phyloP scores from a whole-genome alignment of 2,329 filamentous ascomycete genomes.

The Byssothecium circinans region DNA sequence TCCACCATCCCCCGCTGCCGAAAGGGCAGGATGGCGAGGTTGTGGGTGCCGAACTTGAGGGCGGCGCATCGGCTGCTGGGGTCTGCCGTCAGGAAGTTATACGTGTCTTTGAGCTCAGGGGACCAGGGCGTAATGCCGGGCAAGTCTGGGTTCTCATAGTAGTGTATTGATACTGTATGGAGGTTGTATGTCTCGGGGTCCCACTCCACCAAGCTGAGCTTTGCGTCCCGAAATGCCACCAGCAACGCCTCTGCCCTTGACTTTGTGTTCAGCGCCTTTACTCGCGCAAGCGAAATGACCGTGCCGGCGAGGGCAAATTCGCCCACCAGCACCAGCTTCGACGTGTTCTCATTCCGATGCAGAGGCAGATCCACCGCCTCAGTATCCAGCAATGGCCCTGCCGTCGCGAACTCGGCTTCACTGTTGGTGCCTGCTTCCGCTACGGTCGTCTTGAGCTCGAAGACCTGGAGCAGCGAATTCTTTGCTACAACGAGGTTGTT shows the following conservation, averaged over 20 bases:
- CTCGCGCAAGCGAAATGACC: slow-evolving; percentile 76
- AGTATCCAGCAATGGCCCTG: slow-evolving; percentile 51
- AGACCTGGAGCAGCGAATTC: slow-evolving; percentile 90
- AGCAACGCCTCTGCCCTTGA: slow-evolving; percentile 83
- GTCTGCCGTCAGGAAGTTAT: slow-evolving; percentile 83
- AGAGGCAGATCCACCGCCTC: slow-evolving; percentile 46
- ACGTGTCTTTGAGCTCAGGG: slow-evolving; percentile 70
- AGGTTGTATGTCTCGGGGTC: slow-evolving; percentile 77
- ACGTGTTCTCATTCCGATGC: slow-evolving; percentile 66
- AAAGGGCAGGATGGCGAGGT: slow-evolving; percentile 92
- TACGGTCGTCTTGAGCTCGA: slow-evolving; percentile 66
- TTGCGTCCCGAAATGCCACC: slow-evolving; percentile 84
- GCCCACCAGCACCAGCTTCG: slow-evolving; percentile 80
- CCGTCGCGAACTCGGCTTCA: slow-evolving; percentile 47
- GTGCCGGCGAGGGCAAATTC: slow-evolving; percentile 85
- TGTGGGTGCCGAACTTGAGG: slow-evolving; percentile 85
- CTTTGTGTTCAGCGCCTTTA: slow-evolving; percentile 72
- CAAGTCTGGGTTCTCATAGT: slow-evolving; percentile 93
- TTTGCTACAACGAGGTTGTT: slow-evolving; percentile 90
- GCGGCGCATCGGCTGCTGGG: slow-evolving; percentile 91
- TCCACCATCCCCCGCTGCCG: slow-evolving; percentile 82
- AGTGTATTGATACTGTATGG: slow-evolving; percentile 91
- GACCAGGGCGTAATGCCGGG: slow-evolving; percentile 77
- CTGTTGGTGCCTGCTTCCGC: slow-evolving; percentile 51
- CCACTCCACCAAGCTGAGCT: slow-evolving; percentile 92